These are phyloP conservation scores for Apocynum venetum DNA, from an alignment of 257 asterid genomes.

Conservation along the genomic window DNA sequence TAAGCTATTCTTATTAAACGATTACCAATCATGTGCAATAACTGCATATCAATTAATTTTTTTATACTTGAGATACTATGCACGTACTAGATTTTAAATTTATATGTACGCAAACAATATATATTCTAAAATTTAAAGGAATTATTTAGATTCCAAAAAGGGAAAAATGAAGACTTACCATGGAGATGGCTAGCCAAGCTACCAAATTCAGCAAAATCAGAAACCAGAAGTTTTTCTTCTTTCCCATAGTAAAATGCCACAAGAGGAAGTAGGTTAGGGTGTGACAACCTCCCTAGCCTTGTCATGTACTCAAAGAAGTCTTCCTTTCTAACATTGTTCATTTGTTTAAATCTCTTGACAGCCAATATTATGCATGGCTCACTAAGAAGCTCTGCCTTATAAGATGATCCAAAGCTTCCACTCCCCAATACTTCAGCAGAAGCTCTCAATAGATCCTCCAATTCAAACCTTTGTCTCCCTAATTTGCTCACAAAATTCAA, in stretches of 20 bases:
- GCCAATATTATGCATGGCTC: constrained; percentile 32
- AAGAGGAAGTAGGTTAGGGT: constrained; percentile 59
- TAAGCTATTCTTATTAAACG: too few relatives aligned
- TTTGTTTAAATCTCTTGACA: constrained; percentile 53
- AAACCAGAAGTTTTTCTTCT: constrained; percentile 62
- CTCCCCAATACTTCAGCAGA: constrained; percentile 66
- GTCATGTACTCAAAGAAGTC: constrained; percentile 54
- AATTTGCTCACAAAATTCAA: constrained; percentile 40
- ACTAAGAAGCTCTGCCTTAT: constrained; percentile 45
- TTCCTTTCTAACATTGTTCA: constrained; percentile 46
- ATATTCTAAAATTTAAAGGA: too few relatives aligned
- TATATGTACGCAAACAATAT: too few relatives aligned
- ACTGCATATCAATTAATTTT: too few relatives aligned
- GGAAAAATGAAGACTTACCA: constrained; percentile 29
- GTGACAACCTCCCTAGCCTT: constrained; percentile 45
- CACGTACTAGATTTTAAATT: too few relatives aligned
- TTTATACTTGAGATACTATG: too few relatives aligned
- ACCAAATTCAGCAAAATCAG: constrained; percentile 47
- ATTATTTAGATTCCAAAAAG: too few relatives aligned
- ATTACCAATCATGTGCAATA: too few relatives aligned
- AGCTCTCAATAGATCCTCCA: constrained; percentile 58
- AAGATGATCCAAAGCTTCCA: constrained; percentile 69
- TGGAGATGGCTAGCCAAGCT: constrained; percentile 70
- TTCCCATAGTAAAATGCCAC: constrained; percentile 56
- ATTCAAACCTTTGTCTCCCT: constrained; percentile 43